phyloP scores from a whole-genome alignment of 176 grass and related monocot species.

The Luzula sylvatica region DNA sequence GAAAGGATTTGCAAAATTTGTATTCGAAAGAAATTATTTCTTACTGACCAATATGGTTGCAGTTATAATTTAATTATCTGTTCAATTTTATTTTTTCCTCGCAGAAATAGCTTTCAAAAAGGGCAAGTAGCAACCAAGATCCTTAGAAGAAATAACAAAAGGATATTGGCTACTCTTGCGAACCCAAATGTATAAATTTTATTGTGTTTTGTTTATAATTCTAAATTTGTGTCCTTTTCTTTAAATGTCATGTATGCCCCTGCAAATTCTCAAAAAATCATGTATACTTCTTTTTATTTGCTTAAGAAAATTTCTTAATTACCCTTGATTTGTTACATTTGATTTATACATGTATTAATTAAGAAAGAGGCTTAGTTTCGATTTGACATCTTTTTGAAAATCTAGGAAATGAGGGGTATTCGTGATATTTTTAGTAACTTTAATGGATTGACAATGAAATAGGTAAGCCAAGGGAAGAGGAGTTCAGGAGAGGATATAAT shows the following conservation, averaged over 20 bases:
- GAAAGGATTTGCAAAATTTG: no score
- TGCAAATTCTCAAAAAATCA: no score
- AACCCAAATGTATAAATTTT: conserved; percentile 1
- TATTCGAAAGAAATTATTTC: neutral
- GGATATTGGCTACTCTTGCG: conserved; percentile 4
- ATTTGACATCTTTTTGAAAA: no score
- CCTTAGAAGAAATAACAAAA: conserved; percentile 10
- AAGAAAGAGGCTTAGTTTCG: no score
- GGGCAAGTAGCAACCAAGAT: no score
- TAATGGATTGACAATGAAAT: conserved; percentile 6
- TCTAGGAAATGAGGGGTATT: no score
- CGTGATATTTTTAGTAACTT: no score
- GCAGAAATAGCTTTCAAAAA: conserved; percentile 1
- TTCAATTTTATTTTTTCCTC: neutral
- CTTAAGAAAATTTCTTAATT: no score
- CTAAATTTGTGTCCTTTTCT: neutral
- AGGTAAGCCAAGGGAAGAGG: conserved; percentile 53
- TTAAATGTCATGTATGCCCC: no score
- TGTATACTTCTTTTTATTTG: no score
- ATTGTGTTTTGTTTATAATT: neutral
- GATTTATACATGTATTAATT: no score
- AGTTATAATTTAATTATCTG: neutral
- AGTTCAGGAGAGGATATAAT: conserved; percentile 51
- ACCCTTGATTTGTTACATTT: neutral
- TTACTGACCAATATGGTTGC: neutral